Base-by-base conservation (phyloP, 371 early-diverging fungal species). In the Rhizopus delemar region DNA sequence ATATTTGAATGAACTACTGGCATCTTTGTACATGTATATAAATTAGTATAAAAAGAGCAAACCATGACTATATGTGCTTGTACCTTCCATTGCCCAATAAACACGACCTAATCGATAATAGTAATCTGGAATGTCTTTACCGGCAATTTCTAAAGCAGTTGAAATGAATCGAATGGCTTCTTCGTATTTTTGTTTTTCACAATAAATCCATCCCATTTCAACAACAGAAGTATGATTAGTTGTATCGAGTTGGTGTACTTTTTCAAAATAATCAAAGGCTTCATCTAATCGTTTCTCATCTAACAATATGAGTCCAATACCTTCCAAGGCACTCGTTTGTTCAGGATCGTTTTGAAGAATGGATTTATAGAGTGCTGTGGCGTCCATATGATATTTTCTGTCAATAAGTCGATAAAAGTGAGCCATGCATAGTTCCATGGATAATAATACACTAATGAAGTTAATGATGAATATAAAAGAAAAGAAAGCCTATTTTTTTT, bases 11-110 rank as follows among this genome's bases (percentile, higher is more conserved):
- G 90, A 90, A 56, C 79, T 78, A 11, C 68, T 70, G 51, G 85
- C 73, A 61, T 91, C 84, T 63, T 67, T 32, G 65, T n/a, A 32
- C 6, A 8, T 38, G 33, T 16, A 9, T 4, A 5, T 29, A 13
- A 31, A 36, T 48, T 35, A 5, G 45, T 64, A 22, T 22, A 0
- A 22, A 22, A 22, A 2, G 22, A 0, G 22, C 22, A 22, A 22
- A 22, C 22, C 22, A 22, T 22, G 22, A 22, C 22, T 22, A 2
- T 22, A 22, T 22, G 22, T 22, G 22, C 22, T 22, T 22, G 22
- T 75, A 86, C 89, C 93, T 56, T 84, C 89, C 81, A 88, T 81
- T 6, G 73, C 84, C 91, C 93, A 96, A 63, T 90, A 90, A 1
- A 87, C 77, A n/a, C 86, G 70, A 3, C 92, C 95, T 4, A 93